Evolutionary conservation across 179 eudicot species (phyloP).

Genomic region (Vitellaria paradoxa): DNA sequence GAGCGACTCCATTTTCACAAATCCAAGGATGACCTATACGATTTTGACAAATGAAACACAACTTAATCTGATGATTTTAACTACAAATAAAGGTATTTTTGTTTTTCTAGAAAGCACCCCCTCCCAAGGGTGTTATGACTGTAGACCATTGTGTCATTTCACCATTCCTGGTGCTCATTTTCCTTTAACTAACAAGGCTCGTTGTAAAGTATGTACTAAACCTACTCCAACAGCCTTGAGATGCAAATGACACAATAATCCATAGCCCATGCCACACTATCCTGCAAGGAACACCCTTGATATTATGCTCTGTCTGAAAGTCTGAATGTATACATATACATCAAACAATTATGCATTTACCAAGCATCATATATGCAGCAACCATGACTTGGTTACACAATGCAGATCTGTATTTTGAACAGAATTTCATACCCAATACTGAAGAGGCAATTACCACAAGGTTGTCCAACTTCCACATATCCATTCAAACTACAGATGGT

Average conservation of each 20-base stretch:
- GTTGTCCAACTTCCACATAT: neutral
- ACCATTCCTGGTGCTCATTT: too few relatives aligned
- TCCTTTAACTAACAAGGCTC: too few relatives aligned
- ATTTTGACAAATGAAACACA: neutral
- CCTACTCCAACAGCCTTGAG: neutral
- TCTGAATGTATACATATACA: neutral
- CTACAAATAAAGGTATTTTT: neutral
- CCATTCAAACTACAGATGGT: neutral
- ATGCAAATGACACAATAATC: neutral
- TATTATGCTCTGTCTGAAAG: neutral
- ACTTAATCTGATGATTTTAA: neutral
- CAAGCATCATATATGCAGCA: conserved; percentile 1
- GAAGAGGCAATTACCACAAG: neutral
- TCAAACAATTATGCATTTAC: neutral
- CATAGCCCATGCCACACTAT: neutral
- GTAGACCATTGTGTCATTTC: too few relatives aligned
- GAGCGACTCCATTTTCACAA: conserved; percentile 97
- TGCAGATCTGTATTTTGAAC: neutral
- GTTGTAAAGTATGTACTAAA: neutral
- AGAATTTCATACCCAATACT: neutral
- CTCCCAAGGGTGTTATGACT: too few relatives aligned
- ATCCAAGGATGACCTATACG: conserved; percentile 96
- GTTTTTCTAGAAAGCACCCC: neutral
- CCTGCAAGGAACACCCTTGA: neutral
- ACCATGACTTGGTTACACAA: neutral